Evolutionary conservation across 192 early-diverging fungal species (phyloP).

Genomic region (Podila minutissima): DNA sequence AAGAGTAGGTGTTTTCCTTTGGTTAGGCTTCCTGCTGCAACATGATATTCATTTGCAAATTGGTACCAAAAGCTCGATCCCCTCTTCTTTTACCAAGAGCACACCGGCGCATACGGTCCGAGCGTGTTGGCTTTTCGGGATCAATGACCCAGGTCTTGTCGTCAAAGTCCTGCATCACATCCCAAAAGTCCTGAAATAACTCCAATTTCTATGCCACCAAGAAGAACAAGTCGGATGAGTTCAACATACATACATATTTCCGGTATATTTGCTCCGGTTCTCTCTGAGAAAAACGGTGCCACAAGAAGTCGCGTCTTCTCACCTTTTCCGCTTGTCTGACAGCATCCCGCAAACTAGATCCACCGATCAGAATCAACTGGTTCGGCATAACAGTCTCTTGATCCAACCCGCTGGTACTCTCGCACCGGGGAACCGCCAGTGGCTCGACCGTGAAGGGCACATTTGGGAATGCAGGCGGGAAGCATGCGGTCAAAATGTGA

Average conservation of each 20-base stretch:
- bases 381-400: neutral
- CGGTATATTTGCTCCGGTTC: neutral
- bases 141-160: conserved; percentile 46
- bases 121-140: conserved; percentile 42
- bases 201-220: conserved; percentile 12
- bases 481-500: conserved; percentile 23
- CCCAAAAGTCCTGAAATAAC: conserved; percentile 35
- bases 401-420: neutral
- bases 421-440: conserved; percentile 20
- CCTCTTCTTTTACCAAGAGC: conserved; percentile 34
- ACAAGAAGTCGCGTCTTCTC: neutral
- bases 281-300: neutral
- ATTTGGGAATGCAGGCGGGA: conserved; percentile 29
- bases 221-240: neutral
- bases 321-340: conserved; percentile 26
- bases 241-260: neutral
- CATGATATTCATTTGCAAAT: too few species aligned
- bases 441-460: conserved; percentile 21
- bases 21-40: neutral
- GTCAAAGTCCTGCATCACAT: conserved; percentile 54
- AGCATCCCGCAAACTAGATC: neutral
- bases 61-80: neutral
- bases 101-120: conserved; percentile 43
- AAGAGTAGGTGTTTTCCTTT: neutral
- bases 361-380: neutral